Percentiles rank a stretch among this genome's conserved stretches.
Evolutionary conservation across 176 grass and related monocot species (phyloP).

Genomic region (Elymus sibiricus): DNA sequence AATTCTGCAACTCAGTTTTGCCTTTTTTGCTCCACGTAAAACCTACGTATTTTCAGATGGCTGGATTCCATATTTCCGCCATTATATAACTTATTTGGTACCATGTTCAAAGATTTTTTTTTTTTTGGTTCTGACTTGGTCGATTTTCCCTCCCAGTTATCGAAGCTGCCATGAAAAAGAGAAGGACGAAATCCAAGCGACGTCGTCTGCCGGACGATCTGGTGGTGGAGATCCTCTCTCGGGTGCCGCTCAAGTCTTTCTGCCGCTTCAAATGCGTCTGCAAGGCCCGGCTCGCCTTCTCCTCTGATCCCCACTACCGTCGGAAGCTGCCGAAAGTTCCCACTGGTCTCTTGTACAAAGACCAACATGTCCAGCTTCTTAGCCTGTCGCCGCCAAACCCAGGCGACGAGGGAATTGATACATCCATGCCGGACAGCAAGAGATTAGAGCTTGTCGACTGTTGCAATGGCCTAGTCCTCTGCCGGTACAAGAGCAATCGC

Average conservation of each 20-base stretch:
- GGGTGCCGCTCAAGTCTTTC: slow-evolving; percentile 36
- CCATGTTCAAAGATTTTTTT: background rate
- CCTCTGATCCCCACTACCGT: slow-evolving; percentile 27
- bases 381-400: background rate
- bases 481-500: background rate
- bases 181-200: background rate
- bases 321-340: slow-evolving; percentile 24
- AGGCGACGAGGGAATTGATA: background rate
- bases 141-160: background rate
- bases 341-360: slow-evolving; percentile 25
- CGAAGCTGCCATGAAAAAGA: background rate
- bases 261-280: slow-evolving; percentile 29
- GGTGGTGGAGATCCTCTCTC: slow-evolving; percentile 31
- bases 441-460: slow-evolving; percentile 30
- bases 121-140: background rate
- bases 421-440: slow-evolving; percentile 13
- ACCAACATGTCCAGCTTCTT: background rate
- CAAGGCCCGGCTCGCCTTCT: slow-evolving; percentile 40
- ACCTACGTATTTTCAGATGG: background rate
- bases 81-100: background rate
- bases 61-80: background rate
- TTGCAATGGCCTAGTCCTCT: slow-evolving; percentile 49
- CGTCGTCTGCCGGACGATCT: slow-evolving; percentile 18
- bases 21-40: background rate
- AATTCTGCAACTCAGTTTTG: background rate